phyloP scores from a whole-genome alignment of 352 stramenopile species.

The Pythium rishiriense region DNA sequence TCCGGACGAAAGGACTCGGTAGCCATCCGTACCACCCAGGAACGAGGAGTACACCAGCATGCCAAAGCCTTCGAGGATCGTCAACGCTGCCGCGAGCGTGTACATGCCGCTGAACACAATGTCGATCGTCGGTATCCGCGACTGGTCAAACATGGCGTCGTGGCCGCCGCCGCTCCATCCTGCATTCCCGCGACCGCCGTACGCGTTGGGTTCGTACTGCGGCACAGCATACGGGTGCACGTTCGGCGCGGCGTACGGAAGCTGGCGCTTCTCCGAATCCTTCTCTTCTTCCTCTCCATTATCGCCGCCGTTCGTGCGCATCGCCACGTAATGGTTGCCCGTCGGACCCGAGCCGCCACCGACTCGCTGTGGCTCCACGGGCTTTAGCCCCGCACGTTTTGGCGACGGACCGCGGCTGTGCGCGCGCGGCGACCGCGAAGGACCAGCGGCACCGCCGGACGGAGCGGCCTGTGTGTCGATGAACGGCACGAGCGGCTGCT shows the following conservation, averaged over 20 bases:
- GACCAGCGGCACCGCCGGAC: not conserved
- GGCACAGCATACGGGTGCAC: constrained; percentile 81
- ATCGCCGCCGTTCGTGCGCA: constrained; percentile 30
- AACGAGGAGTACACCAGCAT: constrained; percentile 80
- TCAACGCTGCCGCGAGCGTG: constrained; percentile 78
- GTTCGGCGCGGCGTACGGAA: constrained; percentile 70
- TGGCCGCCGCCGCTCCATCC: constrained; percentile 35
- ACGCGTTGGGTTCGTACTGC: constrained; percentile 70
- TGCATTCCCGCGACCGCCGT: constrained; percentile 39
- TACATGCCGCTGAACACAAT: constrained; percentile 87
- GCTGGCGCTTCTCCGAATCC: constrained; percentile 32
- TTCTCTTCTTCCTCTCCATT: constrained; percentile 66
- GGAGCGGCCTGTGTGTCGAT: constrained; percentile 17
- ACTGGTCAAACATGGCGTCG: constrained; percentile 44
- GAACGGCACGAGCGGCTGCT: constrained; percentile 60
- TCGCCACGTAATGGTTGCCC: constrained; percentile 39
- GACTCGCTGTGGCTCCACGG: constrained; percentile 22
- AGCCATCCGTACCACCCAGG: constrained; percentile 37
- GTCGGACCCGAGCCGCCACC: constrained; percentile 5
- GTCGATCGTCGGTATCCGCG: constrained; percentile 60
- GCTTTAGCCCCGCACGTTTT: constrained; percentile 23
- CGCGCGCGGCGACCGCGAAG: constrained; percentile 22
- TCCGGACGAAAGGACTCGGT: not conserved
- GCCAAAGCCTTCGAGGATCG: constrained; percentile 81
- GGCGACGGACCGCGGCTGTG: constrained; percentile 16